phyloP scores from a whole-genome alignment of 2,329 filamentous ascomycete genomes.

The Aspergillus bombycis region DNA sequence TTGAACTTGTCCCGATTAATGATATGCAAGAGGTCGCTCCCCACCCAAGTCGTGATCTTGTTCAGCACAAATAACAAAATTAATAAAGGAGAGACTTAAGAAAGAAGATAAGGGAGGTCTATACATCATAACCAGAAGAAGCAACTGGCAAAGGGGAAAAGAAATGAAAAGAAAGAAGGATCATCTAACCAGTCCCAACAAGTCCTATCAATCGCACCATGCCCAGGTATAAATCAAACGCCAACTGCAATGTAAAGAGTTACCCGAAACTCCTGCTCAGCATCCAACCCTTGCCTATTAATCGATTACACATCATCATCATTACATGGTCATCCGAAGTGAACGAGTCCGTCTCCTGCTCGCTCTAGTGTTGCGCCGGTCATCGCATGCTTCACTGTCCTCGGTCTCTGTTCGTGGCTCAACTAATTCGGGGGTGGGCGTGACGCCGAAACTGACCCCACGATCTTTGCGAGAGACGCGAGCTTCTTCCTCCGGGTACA shows the following conservation, averaged over 20 bases:
- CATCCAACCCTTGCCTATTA: constrained; percentile 7
- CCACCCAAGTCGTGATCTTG: background rate
- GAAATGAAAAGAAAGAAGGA: background rate
- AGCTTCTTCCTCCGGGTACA: constrained; percentile 70
- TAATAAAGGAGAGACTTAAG: background rate
- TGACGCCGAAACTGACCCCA: constrained; percentile 40
- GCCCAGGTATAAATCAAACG: constrained; percentile 1
- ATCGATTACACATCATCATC: constrained; percentile 6
- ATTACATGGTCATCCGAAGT: constrained; percentile 42
- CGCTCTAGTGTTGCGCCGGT: constrained; percentile 39
- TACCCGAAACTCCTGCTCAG: constrained; percentile 11
- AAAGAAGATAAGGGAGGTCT: background rate
- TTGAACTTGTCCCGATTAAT: background rate
- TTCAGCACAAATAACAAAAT: background rate
- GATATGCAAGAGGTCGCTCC: background rate
- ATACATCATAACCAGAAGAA: constrained; percentile 1
- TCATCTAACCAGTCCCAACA: constrained; percentile 1
- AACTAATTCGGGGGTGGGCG: constrained; percentile 42
- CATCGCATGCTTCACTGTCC: constrained; percentile 38
- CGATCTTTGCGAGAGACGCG: constrained; percentile 41
- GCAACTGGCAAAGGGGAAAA: background rate
- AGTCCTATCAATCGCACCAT: background rate
- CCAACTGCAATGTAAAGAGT: constrained; percentile 2
- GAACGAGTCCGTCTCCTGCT: constrained; percentile 37
- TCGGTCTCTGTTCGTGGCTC: constrained; percentile 44